These are phyloP conservation scores for Fraxinus excelsior DNA, from an alignment of 257 asterid species.

Conservation along the genomic window DNA sequence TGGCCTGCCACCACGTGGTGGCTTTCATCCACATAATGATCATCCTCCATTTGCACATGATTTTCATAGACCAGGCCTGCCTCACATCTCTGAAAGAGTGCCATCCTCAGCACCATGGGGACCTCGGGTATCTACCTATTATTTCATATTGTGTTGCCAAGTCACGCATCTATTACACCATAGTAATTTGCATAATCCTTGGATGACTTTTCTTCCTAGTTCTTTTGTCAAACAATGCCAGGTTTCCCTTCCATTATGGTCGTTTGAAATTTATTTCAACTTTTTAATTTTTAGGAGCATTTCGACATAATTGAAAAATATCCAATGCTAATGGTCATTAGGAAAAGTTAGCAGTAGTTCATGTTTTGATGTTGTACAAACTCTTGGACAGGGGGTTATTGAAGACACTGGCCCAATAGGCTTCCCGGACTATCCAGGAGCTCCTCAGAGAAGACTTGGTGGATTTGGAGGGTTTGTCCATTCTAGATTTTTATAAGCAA, in stretches of 20 bases:
- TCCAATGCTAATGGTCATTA: conserved; percentile 10
- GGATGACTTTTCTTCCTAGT: not conserved
- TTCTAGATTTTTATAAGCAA: conserved; percentile 20
- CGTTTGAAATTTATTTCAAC: not conserved
- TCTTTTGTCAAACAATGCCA: not conserved
- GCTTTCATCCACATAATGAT: conserved; percentile 74
- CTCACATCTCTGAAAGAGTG: conserved; percentile 69
- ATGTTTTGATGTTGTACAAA: conserved; percentile 10
- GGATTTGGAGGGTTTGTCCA: conserved; percentile 69
- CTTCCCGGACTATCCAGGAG: conserved; percentile 71
- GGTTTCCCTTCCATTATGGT: not conserved
- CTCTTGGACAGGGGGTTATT: conserved; percentile 58
- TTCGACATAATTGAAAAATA: conserved; percentile 1
- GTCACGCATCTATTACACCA: conserved; percentile 2
- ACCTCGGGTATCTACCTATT: conserved; percentile 60
- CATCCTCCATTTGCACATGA: conserved; percentile 74
- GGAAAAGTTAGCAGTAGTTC: not conserved
- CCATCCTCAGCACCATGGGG: conserved; percentile 71
- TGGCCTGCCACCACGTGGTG: conserved; percentile 60
- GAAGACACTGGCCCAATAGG: conserved; percentile 74
- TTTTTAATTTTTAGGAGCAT: not conserved
- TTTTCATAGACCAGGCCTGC: conserved; percentile 74
- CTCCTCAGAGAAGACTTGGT: conserved; percentile 71
- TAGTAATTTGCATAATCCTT: not conserved
- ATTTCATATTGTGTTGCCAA: conserved; percentile 9